A percentile compares a stretch with the other conserved stretches of the same genome.
These are phyloP conservation scores for Exophiala oligosperma DNA, from an alignment of 2,329 filamentous ascomycete genomes.

Conservation along the genomic window DNA sequence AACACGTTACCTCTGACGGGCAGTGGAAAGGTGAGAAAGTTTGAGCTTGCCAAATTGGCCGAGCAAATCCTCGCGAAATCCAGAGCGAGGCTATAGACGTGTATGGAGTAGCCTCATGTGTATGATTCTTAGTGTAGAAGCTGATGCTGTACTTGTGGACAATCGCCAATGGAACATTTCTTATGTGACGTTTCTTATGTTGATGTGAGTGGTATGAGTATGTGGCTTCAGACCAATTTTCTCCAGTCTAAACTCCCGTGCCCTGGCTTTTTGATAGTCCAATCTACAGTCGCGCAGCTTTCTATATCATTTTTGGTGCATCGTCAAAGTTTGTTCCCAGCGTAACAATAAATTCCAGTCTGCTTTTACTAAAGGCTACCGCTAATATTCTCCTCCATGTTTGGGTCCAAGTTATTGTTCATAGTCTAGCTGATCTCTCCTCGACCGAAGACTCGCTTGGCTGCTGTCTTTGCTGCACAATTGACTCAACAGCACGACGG, in stretches of 20 bases:
- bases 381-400: too few relatives aligned
- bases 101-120: background rate
- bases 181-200: too few relatives aligned
- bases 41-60: conserved; percentile 59
- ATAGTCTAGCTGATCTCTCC: conserved; percentile 12
- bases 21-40: conserved; percentile 71
- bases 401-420: background rate
- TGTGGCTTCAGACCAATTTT: too few relatives aligned
- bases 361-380: too few relatives aligned
- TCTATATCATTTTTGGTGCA: background rate
- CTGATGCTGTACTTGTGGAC: too few relatives aligned
- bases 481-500: conserved; percentile 12
- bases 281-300: background rate
- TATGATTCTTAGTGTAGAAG: background rate
- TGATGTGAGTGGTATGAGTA: too few relatives aligned
- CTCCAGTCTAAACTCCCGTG: too few relatives aligned
- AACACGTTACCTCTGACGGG: conserved; percentile 64
- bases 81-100: conserved; percentile 5
- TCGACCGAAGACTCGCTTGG: background rate
- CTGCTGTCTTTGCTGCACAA: conserved; percentile 3
- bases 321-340: too few relatives aligned
- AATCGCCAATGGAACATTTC: too few relatives aligned
- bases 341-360: too few relatives aligned
- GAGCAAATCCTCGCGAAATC: conserved; percentile 36
- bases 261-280: too few relatives aligned